These are phyloP conservation scores for Vanderwaltozyma verrucispora DNA, from an alignment of 805 yeast species.

Conservation along the genomic window DNA sequence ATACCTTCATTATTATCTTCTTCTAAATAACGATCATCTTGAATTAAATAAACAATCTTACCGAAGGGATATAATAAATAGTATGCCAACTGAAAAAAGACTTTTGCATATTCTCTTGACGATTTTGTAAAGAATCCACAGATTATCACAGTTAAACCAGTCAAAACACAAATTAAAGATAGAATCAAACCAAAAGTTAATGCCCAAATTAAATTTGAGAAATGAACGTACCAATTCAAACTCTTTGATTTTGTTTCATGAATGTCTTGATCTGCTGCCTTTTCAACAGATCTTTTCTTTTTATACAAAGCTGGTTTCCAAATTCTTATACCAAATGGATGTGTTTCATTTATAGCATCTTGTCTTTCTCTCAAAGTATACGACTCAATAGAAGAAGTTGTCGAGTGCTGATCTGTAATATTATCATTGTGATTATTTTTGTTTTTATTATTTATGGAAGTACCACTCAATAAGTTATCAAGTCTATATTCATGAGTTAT, in stretches of 20 bases:
- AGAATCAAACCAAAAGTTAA: slow-evolving; percentile 60
- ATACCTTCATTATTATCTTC: slow-evolving; percentile 91
- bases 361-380: slow-evolving; percentile 87
- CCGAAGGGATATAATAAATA: slow-evolving; percentile 85
- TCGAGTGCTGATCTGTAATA: slow-evolving; percentile 16
- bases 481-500: too few relatives aligned
- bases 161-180: slow-evolving; percentile 35
- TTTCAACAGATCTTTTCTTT: slow-evolving; percentile 82
- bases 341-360: slow-evolving; percentile 91
- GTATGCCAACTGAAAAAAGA: slow-evolving; percentile 51
- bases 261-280: slow-evolving; percentile 86
- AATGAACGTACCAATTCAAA: slow-evolving; percentile 49
- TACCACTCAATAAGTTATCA: too few relatives aligned
- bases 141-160: slow-evolving; percentile 34
- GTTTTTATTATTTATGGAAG: too few relatives aligned
- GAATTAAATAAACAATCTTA: slow-evolving; percentile 64
- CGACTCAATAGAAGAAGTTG: slow-evolving; percentile 53
- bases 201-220: slow-evolving; percentile 69
- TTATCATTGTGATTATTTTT: too few relatives aligned
- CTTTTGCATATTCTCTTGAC: slow-evolving; percentile 52
- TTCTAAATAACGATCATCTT: slow-evolving; percentile 67
- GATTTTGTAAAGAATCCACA: slow-evolving; percentile 34
- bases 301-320: slow-evolving; percentile 98
- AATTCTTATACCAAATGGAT: slow-evolving; percentile 95
- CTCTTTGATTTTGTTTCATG: slow-evolving; percentile 57